These are phyloP conservation scores for Ceratocystis diversiconidia DNA, from an alignment of 2,329 filamentous ascomycete genomes.

Conservation along the genomic window DNA sequence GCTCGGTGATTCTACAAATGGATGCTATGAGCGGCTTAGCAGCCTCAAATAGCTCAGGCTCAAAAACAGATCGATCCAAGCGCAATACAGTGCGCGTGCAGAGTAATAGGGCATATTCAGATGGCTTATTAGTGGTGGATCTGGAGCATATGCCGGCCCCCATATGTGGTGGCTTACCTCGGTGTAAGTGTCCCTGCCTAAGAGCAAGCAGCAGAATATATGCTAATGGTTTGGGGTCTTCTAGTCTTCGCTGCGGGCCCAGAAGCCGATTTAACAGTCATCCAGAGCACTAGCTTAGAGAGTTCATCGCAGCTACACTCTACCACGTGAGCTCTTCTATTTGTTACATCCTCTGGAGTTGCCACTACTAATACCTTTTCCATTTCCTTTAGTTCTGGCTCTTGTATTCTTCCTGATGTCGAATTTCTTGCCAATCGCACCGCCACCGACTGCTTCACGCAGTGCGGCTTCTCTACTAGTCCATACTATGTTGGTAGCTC, in stretches of 20 bases:
- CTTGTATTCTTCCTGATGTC: background rate
- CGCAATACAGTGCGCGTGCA: slow-evolving; percentile 46
- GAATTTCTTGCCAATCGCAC: background rate
- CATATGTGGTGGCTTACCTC: slow-evolving; percentile 59
- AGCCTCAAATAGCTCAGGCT: background rate
- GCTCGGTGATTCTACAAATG: slow-evolving; percentile 44
- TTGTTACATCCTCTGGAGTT: background rate
- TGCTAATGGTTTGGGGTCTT: background rate
- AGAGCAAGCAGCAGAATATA: background rate
- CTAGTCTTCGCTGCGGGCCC: slow-evolving; percentile 3
- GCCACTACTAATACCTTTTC: background rate
- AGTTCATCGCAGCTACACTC: slow-evolving; percentile 10
- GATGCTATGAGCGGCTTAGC: slow-evolving; percentile 48
- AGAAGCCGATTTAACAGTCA: background rate
- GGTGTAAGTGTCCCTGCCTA: slow-evolving; percentile 34
- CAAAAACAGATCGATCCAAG: background rate
- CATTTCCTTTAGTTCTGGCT: background rate
- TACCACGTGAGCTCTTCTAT: slow-evolving; percentile 6
- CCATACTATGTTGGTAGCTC: slow-evolving; percentile 41
- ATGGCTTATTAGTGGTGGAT: slow-evolving; percentile 58
- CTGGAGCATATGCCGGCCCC: slow-evolving; percentile 59
- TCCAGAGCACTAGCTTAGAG: slow-evolving; percentile 2
- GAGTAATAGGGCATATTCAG: slow-evolving; percentile 47
- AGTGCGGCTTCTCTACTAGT: slow-evolving; percentile 7
- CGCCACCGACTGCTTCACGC: slow-evolving; percentile 8